Base-by-base conservation (phyloP, 129 eudicot species). In the Escallonia herrerae region DNA sequence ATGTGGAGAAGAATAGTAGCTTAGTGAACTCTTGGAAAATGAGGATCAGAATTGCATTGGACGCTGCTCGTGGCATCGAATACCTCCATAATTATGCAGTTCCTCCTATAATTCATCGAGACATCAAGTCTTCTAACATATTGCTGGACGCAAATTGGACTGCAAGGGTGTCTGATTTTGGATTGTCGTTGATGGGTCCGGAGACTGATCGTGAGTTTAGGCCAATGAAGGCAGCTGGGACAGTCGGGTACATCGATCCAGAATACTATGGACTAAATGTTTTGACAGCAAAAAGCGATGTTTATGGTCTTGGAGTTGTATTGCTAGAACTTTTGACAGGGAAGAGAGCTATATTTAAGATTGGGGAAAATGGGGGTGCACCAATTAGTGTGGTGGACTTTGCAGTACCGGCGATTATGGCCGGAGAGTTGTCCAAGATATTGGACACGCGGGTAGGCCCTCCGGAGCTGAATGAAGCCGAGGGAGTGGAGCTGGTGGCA, bases 81-180 rank as follows among this genome's bases (percentile, higher is more conserved):
- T 93, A 93, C 74, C 91, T 93, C 43, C 98, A 93, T 63, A 89
- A 78, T 22, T 93, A 93, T 6, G 98, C 98, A 63, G 98, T 93
- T 51, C 98, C 98, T 5, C 93, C 96, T 12, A 93, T 93, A 39
- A 93, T 93, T 15, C 98, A 93, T 66, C 62, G 98, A 33, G 98
- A 93, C 76, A 93, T 93, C 66, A 93, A 93, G 81, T 93, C 98
- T 10, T 93, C 98, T 4, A 93, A 93, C 80, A 93, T 93, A 58
- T 70, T 93, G 63, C 78, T 93, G 15, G 98, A 93, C 53, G 72
- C 83, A 2, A 72, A 80, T 77, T 93, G 98, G 98, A 86, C 77
- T 38, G 98, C 95, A 38, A 75, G 98, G 58, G 98, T 93, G 13
- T 93, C 98, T 47, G 98, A 93, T 83, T 93, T 93, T 63, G 98